Evolutionary conservation across 2,329 filamentous ascomycete genomes (phyloP), one percentile per base, ranked within the genome.

Genomic region (Botryotinia convoluta): DNA sequence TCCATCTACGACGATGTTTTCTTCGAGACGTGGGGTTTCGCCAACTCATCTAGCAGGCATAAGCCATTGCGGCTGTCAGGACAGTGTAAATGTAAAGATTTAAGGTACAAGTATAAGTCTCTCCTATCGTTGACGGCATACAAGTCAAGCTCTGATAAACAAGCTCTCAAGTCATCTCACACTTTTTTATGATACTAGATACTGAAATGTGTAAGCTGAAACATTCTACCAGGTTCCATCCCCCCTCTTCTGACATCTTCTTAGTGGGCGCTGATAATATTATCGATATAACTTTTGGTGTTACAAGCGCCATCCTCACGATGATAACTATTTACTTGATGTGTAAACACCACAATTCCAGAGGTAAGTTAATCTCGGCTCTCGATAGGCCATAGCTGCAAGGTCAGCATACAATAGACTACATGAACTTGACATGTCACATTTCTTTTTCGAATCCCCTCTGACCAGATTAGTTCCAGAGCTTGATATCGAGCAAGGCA

Each of bases 231-330:
- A 39, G 6, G 3, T 35, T 54, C 51, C 35, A 5, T 29, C 14
- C 8, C 26, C 14, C 16, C 22, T 39, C 26, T n/a, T 39, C 35
- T 68, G 16, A 68, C 45, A 39, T 18, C 45, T 48, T 68, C 45
- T 39, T 68, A 68, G 64, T 68, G 29, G 45, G 45, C 32, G 45
- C 64, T 29, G 45, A 29, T 9, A 68, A 68, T 68, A 68, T 68
- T n/a, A 68, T 68, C 45, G 45, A 68, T 35, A 68, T 68, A 39
- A 39, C 32, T 1, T 54, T 68, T 54, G 64, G 64, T 10, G 26
- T 68, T 54, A 26, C 26, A 54, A 68, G 64, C 45, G 45, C 10
- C 26, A 7, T 68, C 16, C 45, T 68, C 45, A 39, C 45, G 9
- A 39, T 54, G 16, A 18, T 42, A 26, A 39, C 22, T 12, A 68